Base-by-base conservation (phyloP, 306 rosid species). In the Lagenaria siceraria region DNA sequence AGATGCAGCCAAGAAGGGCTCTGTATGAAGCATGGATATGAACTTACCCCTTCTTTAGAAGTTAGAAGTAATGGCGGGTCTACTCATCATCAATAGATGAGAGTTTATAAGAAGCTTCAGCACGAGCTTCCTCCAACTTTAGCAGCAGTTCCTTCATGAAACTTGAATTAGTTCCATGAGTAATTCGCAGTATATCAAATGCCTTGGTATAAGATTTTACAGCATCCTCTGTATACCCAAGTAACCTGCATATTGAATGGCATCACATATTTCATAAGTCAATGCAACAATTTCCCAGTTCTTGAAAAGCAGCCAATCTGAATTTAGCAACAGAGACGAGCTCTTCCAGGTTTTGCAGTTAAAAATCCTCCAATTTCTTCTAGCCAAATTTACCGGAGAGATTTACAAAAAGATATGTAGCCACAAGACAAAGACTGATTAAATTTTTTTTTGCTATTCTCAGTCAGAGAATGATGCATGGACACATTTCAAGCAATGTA, bases 71-170 rank as follows among this genome's bases (percentile, higher is more conserved):
- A 40, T 12, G 31, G 31, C 22, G 40, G 22, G 25, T 64, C 83
- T 70, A 79, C 77, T 83, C 65, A 58, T 85, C 65, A 58, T 84
- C 83, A 56, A 18, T 49, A 15, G 85, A 82, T 48, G 90, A 87
- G 29, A 35, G 83, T 84, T 87, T 85, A 83, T 81, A 84, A 29
- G 91, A 91, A 53, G 92, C 93, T 89, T 94, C 97, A 0, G 95
- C 92, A 21, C 88, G 92, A 25, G 98, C 97, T 87, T 94, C 98
- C 66, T 92, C 96, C 86, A 92, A 89, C 86, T 82, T 89, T 86
- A 79, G 31, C 70, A 83, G 78, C 19, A 94, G 92, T 10, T 89
- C 95, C 86, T 89, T 89, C 90, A 90, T 81, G 79, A 94, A 94
- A 72, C 87, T 82, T 6, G 91, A 84, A 35, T 72, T 80, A 38